These are phyloP conservation scores for Lachnellula occidentalis DNA, from an alignment of 2,329 filamentous ascomycete genomes.

Conservation along the genomic window DNA sequence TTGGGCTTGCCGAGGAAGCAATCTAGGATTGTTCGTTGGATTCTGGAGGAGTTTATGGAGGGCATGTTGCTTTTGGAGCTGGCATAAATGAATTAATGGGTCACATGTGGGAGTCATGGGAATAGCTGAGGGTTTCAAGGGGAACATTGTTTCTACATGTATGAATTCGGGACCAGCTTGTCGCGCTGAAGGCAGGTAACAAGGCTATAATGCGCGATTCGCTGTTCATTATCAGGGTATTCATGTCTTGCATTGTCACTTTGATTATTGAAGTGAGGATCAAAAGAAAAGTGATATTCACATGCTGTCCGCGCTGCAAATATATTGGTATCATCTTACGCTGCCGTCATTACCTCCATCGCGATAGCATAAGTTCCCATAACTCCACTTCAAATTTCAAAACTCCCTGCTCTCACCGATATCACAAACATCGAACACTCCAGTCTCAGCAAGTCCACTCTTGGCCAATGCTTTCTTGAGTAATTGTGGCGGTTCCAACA, in stretches of 20 bases:
- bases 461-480: constrained; percentile 65
- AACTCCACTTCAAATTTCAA: background rate
- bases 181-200: background rate
- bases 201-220: background rate
- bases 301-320: background rate
- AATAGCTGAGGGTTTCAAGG: background rate
- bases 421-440: constrained; percentile 10
- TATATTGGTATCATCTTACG: background rate
- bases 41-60: too few relatives aligned
- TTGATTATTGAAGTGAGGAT: background rate
- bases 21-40: too few relatives aligned
- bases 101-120: too few relatives aligned
- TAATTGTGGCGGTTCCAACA: constrained; percentile 70
- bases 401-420: constrained; percentile 10
- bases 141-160: background rate
- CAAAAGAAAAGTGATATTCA: background rate
- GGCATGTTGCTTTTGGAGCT: too few relatives aligned
- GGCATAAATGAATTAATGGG: too few relatives aligned
- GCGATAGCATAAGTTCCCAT: background rate
- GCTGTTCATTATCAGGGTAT: background rate
- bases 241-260: background rate
- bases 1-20: too few relatives aligned
- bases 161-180: background rate
- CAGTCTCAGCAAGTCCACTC: constrained; percentile 54
- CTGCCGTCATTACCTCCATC: background rate